phyloP scores from a whole-genome alignment of 805 yeast genomes.

The Cyberlindnera samutprakarnensis region DNA sequence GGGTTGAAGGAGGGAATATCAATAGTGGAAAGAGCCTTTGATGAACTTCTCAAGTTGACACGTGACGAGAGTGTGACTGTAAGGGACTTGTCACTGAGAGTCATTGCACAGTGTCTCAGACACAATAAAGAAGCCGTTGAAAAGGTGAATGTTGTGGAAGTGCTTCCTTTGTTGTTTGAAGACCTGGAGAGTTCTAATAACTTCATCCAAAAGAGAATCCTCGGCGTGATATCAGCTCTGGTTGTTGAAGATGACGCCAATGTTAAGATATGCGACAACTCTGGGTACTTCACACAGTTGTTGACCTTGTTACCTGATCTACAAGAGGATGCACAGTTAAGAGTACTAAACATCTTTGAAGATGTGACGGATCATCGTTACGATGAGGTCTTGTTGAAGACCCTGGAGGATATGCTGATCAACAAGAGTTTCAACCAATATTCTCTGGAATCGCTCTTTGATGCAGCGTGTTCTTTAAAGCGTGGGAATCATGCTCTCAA shows the following conservation, averaged over 20 bases:
- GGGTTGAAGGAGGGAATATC: not conserved
- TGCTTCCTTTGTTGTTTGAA: constrained; percentile 6
- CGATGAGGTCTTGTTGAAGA: too few species aligned
- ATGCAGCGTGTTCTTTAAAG: constrained; percentile 29
- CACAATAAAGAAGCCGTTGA: constrained; percentile 61
- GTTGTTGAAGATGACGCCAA: constrained; percentile 22
- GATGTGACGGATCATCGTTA: too few species aligned
- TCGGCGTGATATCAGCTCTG: constrained; percentile 46
- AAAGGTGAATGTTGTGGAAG: constrained; percentile 22
- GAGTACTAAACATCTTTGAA: constrained; percentile 39
- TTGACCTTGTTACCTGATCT: too few species aligned
- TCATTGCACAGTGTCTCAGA: constrained; percentile 61
- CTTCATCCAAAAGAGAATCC: constrained; percentile 35
- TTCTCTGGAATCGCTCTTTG: constrained; percentile 35
- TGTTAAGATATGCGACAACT: too few species aligned
- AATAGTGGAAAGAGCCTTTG: not conserved
- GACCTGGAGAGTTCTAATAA: constrained; percentile 17
- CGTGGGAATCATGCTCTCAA: constrained; percentile 21
- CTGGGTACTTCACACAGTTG: too few species aligned
- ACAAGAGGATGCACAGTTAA: too few species aligned
- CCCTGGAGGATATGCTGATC: too few species aligned
- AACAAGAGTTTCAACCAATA: too few species aligned
- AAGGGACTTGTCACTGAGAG: constrained; percentile 49
- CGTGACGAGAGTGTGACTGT: constrained; percentile 4
- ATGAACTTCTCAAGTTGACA: constrained; percentile 7